Base-by-base conservation (phyloP, 1,284 basidiomycete genomes). In the Earliella scabrosa region DNA sequence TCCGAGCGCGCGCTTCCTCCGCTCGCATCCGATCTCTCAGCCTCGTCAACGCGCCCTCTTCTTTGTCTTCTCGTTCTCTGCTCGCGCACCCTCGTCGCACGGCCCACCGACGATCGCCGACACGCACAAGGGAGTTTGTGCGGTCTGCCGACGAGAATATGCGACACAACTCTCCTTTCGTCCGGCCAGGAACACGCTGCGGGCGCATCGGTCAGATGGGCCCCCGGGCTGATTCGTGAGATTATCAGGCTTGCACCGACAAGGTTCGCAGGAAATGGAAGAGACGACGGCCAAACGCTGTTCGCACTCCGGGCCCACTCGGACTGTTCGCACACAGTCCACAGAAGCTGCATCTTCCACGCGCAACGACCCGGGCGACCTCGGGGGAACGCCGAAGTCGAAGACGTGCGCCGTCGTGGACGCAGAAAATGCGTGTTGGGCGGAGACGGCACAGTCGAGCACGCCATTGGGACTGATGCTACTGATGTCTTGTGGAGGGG, bases 191-290 rank as follows among this genome's bases (percentile, higher is more conserved):
- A 45, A 11, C 39, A 10, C 45, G 14, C 23, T 21, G 39, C 29
- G 16, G 44, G 14, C 43, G 16, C 10, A 40, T 35, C 29, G 21
- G 45, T 35, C 32, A n/a, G n/a, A n/a, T n/a, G n/a, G n/a, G n/a
- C 46, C 8, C 21, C 29, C 49, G 49, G 54, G 32, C 36, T 16
- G 36, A 18, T 16, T 47, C 49, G 54, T 51, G 45, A 51, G 54
- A 56, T 32, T 44, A 41, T 41, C 34, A 16, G 18, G 21, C 21
- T 34, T 43, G 47, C 32, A 45, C 47, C 46, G 52, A 43, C 7
- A 23, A 32, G 32, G 40, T 23, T 23, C 8, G 29, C n/a, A 18
- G 46, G 32, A 31, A 36, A 27, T 29, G 10, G 27, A 32, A 26
- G 29, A 38, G 21, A 26, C 45, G 11, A 8, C 45, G 5, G 35